These are phyloP conservation scores for Claviceps maximensis DNA, from an alignment of 2,329 filamentous ascomycete species.

Conservation along the genomic window DNA sequence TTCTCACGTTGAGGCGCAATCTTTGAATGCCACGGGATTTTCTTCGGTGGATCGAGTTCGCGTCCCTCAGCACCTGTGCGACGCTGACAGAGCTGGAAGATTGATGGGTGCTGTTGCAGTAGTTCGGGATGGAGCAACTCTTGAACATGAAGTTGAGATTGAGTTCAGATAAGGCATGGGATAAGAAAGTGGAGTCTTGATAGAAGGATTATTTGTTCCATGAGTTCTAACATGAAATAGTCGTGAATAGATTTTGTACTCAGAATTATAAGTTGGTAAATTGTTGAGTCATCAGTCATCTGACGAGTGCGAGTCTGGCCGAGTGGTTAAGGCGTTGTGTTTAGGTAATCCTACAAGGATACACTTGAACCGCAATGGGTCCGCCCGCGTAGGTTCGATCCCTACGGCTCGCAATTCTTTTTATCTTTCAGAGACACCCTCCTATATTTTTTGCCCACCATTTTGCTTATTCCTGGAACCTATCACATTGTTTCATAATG, in stretches of 20 bases:
- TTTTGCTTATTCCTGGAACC: no score
- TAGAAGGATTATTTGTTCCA: neutral
- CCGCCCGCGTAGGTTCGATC: slow-evolving; percentile 38
- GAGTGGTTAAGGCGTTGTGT: slow-evolving; percentile 45
- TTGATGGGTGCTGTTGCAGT: neutral
- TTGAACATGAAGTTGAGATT: neutral
- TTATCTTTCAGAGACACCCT: neutral
- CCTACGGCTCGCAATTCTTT: slow-evolving; percentile 28
- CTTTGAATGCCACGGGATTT: neutral
- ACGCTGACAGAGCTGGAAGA: neutral
- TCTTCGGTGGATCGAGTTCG: neutral
- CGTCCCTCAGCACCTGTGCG: neutral
- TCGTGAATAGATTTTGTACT: no score
- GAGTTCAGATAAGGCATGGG: neutral
- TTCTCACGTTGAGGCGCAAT: neutral
- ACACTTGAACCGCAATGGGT: slow-evolving; percentile 26
- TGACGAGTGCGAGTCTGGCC: slow-evolving; percentile 28
- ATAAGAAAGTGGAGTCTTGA: neutral
- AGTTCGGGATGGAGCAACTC: neutral
- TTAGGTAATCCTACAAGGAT: slow-evolving; percentile 24
- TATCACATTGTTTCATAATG: no score
- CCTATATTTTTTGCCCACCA: no score
- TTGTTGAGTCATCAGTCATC: neutral
- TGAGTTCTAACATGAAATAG: no score
- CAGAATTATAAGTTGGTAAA: neutral